Evolutionary conservation across 2,329 filamentous ascomycete genomes (phyloP), one percentile per base, ranked within the genome.

Genomic region (Nemania sp.): DNA sequence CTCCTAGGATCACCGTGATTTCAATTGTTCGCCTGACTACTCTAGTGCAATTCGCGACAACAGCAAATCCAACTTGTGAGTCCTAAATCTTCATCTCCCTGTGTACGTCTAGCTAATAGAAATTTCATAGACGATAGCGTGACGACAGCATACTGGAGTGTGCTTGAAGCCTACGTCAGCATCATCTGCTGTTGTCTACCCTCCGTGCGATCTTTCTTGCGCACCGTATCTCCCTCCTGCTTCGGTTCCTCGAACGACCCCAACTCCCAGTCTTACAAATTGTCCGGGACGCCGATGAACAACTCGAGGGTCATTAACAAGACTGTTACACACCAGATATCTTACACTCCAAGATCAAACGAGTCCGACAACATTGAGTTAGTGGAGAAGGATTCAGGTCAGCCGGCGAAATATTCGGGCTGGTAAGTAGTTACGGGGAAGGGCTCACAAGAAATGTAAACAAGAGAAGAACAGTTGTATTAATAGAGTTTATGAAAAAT

Each of bases 121-220:
- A 35, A 56, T n/a, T 27, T 27, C 27, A 53, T 49, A 61, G 66
- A 65, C 49, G 61, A 68, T 51, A 68, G 58, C 35, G 66, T 68
- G 41, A 20, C 61, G 18, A 64, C 66, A 52, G 66, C 66, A 56
- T 64, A 64, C 56, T 68, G 66, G 66, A 68, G 66, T 56, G 61
- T 62, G 35, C 61, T 68, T 27, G 66, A 68, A 53, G 62, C 61
- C 51, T 64, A 68, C 52, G 51, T 64, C 41, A 68, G 66, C 62
- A 61, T 68, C 51, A 68, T 65, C 15, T 68, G 66, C 66, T 68
- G 66, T 43, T 68, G 66, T 32, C 51, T 68, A 38, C 66, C 66
- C 27, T 45, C 66, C n/a, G 66, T 57, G 43, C 66, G 61, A 38
- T 64, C 66, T 47, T 24, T 68, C 29, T 26, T 64, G 10, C 55